Evolutionary conservation across 1,284 basidiomycete species (phyloP).

Genomic region (Pholiota adiposa): DNA sequence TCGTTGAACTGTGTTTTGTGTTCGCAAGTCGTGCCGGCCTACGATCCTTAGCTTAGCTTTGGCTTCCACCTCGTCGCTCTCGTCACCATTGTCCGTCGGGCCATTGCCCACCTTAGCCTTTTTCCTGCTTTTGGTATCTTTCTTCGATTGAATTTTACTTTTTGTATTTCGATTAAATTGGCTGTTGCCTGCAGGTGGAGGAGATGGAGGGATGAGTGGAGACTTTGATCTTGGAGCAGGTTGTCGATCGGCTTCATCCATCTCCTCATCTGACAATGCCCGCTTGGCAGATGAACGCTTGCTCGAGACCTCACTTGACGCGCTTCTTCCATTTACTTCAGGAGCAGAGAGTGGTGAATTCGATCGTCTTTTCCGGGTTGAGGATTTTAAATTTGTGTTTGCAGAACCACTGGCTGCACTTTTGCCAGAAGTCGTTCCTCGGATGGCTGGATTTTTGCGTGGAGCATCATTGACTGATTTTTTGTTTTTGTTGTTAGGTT

Average conservation of each 20-base stretch:
- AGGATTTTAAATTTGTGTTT: not conserved
- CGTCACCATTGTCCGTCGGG: constrained; percentile 21
- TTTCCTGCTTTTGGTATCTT: constrained; percentile 30
- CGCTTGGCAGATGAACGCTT: constrained; percentile 33
- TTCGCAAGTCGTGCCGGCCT: constrained; percentile 28
- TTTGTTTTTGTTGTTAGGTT: not conserved
- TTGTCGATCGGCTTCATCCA: constrained; percentile 12
- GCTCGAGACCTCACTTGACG: constrained; percentile 16
- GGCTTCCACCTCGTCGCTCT: constrained; percentile 25
- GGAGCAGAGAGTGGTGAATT: constrained; percentile 2
- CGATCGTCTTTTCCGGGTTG: not conserved
- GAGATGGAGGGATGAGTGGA: constrained; percentile 64
- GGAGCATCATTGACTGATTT: not conserved
- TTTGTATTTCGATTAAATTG: constrained; percentile 31
- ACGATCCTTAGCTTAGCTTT: constrained; percentile 35
- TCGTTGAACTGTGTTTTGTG: constrained; percentile 27
- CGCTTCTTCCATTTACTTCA: not conserved
- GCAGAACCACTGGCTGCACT: not conserved
- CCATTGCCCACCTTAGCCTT: constrained; percentile 36
- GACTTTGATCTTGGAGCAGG: constrained; percentile 20
- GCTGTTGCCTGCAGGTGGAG: constrained; percentile 44
- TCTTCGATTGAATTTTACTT: constrained; percentile 45
- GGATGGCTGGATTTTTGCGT: not conserved
- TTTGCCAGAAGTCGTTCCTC: not conserved
- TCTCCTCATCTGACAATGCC: constrained; percentile 29